These are phyloP conservation scores for Medicago truncatula DNA, from an alignment of 306 rosid genomes.

Conservation along the genomic window MtrunA17r5.0-ANR NC_053048.1:24115501-24116000, in stretches of 20 bases:
- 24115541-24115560: too few species aligned
- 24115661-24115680: constrained; percentile 38
- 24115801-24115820: background rate
- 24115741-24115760: constrained; percentile 31
- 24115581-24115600: too few species aligned
- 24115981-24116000: constrained; percentile 61
- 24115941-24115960: constrained; percentile 74
- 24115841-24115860: constrained; percentile 37
- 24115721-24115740: constrained; percentile 9
- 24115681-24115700: constrained; percentile 32
- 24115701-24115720: constrained; percentile 10
- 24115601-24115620: background rate
- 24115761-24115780: constrained; percentile 33
- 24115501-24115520: too few species aligned
- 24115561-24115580: too few species aligned
- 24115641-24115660: constrained; percentile 53
- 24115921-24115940: constrained; percentile 67
- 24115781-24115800: constrained; percentile 38
- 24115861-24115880: constrained; percentile 59
- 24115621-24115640: constrained; percentile 34
- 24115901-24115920: constrained; percentile 86
- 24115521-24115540: too few species aligned
- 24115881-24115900: constrained; percentile 71
- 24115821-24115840: constrained; percentile 18
- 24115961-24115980: constrained; percentile 76